Conservation (phyloP, 2,329 filamentous ascomycete genomes). For the Colletotrichum costaricense region DNA sequence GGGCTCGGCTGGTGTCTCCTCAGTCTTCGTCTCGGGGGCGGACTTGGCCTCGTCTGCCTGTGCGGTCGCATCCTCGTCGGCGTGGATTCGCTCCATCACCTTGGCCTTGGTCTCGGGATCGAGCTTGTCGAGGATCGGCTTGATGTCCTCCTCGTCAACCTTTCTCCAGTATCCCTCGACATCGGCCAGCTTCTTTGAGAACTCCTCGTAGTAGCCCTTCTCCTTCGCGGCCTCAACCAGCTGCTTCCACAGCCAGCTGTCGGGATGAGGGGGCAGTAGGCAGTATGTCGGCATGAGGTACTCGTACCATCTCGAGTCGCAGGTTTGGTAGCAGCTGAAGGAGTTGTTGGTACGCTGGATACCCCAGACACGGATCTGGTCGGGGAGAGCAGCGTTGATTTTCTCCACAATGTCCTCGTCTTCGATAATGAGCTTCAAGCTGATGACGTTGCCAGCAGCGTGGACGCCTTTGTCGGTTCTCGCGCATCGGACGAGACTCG, state of each 20-base stretch:
- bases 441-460: slow-evolving; percentile 94
- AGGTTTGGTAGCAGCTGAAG: slow-evolving; percentile 95
- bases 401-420: slow-evolving; percentile 87
- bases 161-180: slow-evolving; percentile 85
- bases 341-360: slow-evolving; percentile 88
- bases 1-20: slow-evolving; percentile 33
- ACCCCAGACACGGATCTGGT: slow-evolving; percentile 95
- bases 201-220: slow-evolving; percentile 76
- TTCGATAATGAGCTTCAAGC: slow-evolving; percentile 94
- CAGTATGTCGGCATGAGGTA: slow-evolving; percentile 95
- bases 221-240: slow-evolving; percentile 82
- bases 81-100: slow-evolving; percentile 72
- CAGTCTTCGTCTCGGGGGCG: slow-evolving; percentile 38
- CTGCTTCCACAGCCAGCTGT: slow-evolving; percentile 85
- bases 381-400: slow-evolving; percentile 87
- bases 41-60: slow-evolving; percentile 40
- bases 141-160: slow-evolving; percentile 83
- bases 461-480: slow-evolving; percentile 98
- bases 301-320: slow-evolving; percentile 97
- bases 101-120: slow-evolving; percentile 72
- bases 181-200: slow-evolving; percentile 78
- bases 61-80: slow-evolving; percentile 37
- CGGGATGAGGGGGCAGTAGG: slow-evolving; percentile 90
- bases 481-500: slow-evolving; percentile 91
- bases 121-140: slow-evolving; percentile 72